Base-by-base conservation (phyloP, 768 basidiomycete species). In the Calvatia gigantea region DNA sequence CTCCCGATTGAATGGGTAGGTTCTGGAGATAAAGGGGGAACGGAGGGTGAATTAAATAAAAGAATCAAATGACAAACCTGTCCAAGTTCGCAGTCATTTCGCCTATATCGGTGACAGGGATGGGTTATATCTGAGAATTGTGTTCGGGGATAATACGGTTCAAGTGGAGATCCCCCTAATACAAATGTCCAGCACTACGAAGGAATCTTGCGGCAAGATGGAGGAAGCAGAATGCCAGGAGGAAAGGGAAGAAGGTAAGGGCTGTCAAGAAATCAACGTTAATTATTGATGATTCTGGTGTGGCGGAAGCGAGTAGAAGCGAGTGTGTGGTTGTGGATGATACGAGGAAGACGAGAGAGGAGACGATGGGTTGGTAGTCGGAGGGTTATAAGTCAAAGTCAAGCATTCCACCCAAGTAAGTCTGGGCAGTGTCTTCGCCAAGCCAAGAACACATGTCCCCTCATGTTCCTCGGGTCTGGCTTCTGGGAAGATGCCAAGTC, bases 401-500 rank as follows among this genome's bases (percentile, higher is more conserved):
- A 38, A 48, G 54, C 54, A 48, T 56, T 42, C 54, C n/a, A n/a
- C n/a, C n/a, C 47, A 56, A 56, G 31, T 49, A 39, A 44, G 19
- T 56, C 54, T 56, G 54, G 54, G 54, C 46, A 47, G 43, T 41
- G 45, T 41, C 38, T 33, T 29, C 38, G 54, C 54, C 54, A 56
- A 56, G 54, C 54, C 54, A 27, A 35, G 43, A 28, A 48, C 54
- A 49, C 54, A 56, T 56, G 54, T 49, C 17, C 54, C 54, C 54
- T 42, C 54, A 56, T 56, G 54, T 49, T 25, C 54, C 54, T 43
- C 32, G 51, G 45, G 54, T 47, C 54, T 48, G 39, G 15, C 45
- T 48, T 48, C 54, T 56, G 54, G 54, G 54, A 49, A 56, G 46
- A 49, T 56, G 54, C 54, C 54, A 56, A 56, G 54, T 9, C 37